Base-by-base conservation (phyloP, 768 basidiomycete species). In the Nidularia pulvinata region DNA sequence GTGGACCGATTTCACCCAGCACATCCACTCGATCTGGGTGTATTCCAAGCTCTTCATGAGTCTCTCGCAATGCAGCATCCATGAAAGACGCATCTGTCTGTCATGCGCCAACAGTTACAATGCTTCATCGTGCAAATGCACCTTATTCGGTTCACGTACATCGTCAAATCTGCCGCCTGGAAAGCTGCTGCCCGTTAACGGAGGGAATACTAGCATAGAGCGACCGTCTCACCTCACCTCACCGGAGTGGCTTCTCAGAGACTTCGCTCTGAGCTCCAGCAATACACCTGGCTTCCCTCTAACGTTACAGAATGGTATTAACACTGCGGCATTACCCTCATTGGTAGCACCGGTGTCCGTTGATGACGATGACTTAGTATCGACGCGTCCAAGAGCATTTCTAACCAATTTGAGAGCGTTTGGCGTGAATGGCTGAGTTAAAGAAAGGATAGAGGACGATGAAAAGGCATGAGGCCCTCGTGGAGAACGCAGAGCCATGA, bases 231-330 rank as follows among this genome's bases (percentile, higher is more conserved):
- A 89, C 91, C 91, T 91, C 34, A 92, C 83, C 74, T 92, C 89
- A n/a, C 91, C 90, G 0, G 89, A 85, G 67, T 92, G 91, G 33
- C 75, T 78, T 59, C 89, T 75, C 49, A 88, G 68, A 39, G 80
- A 68, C 60, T 83, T 82, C 13, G 82, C 82, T 58, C 91, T 77
- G 33, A 92, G 81, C 66, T 92, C 86, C 13, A 91, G 76, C 46
- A 93, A 64, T 16, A 93, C 78, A 6, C 89, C 85, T 0, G 91
- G 87, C 11, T 73, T 71, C 49, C 77, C 75, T 33, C 78, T 71
- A 16, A 92, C 85, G 61, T 93, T 92, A 69, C 90, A 92, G 49
- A 92, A 72, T 0, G 89, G 89, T 57, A 93, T 81, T 49, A 92
- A 71, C 25, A 93, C 86, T 3, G 88, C 87, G 7, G 91, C 91